A percentile compares a stretch with the other conserved stretches of the same genome.
Conservation (phyloP, 2,329 filamentous ascomycete species). For the Ophiognomonia clavigignenti-juglandacearum region DNA sequence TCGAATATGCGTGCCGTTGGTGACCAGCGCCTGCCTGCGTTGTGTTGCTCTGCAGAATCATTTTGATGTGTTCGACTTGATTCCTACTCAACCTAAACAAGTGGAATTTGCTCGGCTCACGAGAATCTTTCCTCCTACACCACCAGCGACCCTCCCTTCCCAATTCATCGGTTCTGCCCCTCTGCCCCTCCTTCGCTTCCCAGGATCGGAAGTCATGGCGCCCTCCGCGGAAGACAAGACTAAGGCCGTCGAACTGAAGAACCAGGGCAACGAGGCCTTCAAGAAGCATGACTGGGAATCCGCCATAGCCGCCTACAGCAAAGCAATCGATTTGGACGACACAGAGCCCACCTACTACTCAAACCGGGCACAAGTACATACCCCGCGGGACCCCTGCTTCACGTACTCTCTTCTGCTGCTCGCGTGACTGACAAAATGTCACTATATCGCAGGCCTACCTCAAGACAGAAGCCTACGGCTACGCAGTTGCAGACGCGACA, state of each 20-base stretch:
- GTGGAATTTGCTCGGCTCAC: no score
- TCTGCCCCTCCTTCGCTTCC: slow-evolving; percentile 2
- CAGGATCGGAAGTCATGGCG: slow-evolving; percentile 16
- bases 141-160: slow-evolving; percentile 1
- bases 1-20: no score
- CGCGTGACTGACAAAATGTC: slow-evolving; percentile 39
- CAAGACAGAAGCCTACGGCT: slow-evolving; percentile 92
- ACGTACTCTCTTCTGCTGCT: slow-evolving; percentile 23
- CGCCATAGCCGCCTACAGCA: slow-evolving; percentile 77
- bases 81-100: no score
- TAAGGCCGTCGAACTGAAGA: slow-evolving; percentile 79
- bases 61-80: no score
- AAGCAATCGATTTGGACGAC: slow-evolving; percentile 81
- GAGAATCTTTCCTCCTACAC: not conserved
- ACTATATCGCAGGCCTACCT: slow-evolving; percentile 67
- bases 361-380: slow-evolving; percentile 82
- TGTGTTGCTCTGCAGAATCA: no score
- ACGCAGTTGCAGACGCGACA: slow-evolving; percentile 83
- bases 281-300: slow-evolving; percentile 77
- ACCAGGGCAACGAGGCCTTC: slow-evolving; percentile 93
- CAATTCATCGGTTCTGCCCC: not conserved
- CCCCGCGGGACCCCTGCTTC: slow-evolving; percentile 14
- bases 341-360: slow-evolving; percentile 86
- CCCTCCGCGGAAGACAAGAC: slow-evolving; percentile 51
- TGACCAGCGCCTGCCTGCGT: no score